Evolutionary conservation across 2,329 filamentous ascomycete genomes (phyloP), one percentile per base, ranked within the genome.

Genomic region (Epichloe sibirici): DNA sequence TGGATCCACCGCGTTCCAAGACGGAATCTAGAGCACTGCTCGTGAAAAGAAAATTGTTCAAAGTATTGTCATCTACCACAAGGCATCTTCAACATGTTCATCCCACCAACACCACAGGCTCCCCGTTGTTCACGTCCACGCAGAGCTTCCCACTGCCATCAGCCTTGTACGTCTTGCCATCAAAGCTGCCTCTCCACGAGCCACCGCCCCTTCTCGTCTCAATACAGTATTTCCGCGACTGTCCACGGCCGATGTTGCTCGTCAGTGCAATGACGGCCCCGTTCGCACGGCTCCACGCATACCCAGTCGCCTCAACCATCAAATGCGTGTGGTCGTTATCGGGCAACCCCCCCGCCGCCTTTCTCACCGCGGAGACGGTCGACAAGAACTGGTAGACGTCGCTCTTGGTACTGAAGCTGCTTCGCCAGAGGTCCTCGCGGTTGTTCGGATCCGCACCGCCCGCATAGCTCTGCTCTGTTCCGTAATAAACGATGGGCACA

Each of bases 401-500:
- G 7, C 70, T 58, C 4, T 65, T 57, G 1, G 69, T 75, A 55
- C 69, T 60, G 63, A 75, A 83, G 6, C 65, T 66, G 11, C 74
- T 76, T 11, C 73, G 64, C 81, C 80, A 83, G 43, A 78, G 68
- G 7, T 79, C 76, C 60, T 82, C 78, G n/a, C 79, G 76, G 59
- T 76, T 75, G 49, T 70, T 72, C 0, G 72, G 66, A 8, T 77
- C 77, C 45, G 66, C 66, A 39, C 63, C 69, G n/a, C 70, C 71
- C 2, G 69, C 62, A 61, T 74, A 81, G 55, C 76, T 78, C 59
- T 85, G 82, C 64, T 85, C 82, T 55, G 82, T 78, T 31, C 82
- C 82, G 57, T 83, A 75, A 65, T 85, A 86, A 37, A 85, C 71
- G 52, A 83, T 79, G 1, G 81, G 81, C 40, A 85, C 78, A 21